phyloP scores from a whole-genome alignment of 345 rosid species.

The Eucalyptus regnans region DNA sequence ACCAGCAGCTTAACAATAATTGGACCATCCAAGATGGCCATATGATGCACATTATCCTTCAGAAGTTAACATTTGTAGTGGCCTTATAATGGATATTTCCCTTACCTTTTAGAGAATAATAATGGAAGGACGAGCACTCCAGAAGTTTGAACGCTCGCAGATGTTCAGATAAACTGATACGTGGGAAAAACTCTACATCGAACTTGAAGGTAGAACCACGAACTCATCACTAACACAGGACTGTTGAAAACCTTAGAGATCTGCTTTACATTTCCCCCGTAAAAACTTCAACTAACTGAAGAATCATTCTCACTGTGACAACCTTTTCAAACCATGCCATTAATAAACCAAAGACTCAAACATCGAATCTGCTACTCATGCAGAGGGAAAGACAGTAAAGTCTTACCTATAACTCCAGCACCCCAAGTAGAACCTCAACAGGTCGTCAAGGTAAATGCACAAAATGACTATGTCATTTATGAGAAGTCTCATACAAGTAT shows the following conservation, averaged over 20 bases:
- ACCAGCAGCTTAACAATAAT: not conserved
- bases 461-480: not conserved
- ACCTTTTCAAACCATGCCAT: not conserved
- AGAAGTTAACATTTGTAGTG: not conserved
- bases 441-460: not conserved
- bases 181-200: not conserved
- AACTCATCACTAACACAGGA: not conserved
- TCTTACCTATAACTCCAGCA: not conserved
- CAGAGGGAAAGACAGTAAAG: not conserved
- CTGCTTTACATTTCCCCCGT: not conserved
- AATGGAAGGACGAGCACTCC: not conserved
- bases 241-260: not conserved
- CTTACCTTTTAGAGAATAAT: not conserved
- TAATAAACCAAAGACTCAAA: not conserved
- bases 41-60: not conserved
- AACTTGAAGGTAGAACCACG: not conserved
- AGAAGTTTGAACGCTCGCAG: not conserved
- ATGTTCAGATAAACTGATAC: not conserved
- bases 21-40: not conserved
- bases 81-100: not conserved
- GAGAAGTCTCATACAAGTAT: not conserved
- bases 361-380: not conserved
- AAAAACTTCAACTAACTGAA: not conserved
- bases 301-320: not conserved
- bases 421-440: not conserved